phyloP scores from a whole-genome alignment of 805 yeast genomes.

The Yarrowia sp. region DNA sequence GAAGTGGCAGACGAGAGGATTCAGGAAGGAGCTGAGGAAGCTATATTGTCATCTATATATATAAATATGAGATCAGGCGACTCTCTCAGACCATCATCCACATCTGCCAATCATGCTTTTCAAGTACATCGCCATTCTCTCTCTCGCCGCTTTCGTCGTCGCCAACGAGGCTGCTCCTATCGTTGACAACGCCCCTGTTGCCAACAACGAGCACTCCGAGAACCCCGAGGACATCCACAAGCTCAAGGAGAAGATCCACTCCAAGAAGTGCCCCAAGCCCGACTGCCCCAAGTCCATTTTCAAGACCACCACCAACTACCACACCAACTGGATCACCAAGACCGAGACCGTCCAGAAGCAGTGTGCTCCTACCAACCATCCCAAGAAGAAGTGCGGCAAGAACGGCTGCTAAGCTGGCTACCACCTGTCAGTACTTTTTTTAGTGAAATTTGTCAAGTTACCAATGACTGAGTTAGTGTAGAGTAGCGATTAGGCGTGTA shows the following conservation, averaged over 20 bases:
- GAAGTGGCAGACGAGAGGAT: too few species aligned
- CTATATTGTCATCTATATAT: too few species aligned
- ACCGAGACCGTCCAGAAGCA: neutral
- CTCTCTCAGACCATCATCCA: neutral
- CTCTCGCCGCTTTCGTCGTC: constrained; percentile 15
- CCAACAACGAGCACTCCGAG: neutral
- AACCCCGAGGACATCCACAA: constrained; percentile 13
- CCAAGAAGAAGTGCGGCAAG: constrained; percentile 10
- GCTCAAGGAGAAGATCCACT: neutral
- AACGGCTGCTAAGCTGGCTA: neutral
- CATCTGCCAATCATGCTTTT: neutral
- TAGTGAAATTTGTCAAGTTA: neutral
- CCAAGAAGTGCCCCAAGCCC: constrained; percentile 6
- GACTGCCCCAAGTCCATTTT: neutral
- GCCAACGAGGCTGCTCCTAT: constrained; percentile 14
- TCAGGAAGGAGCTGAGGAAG: too few species aligned
- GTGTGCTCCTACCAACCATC: constrained; percentile 8
- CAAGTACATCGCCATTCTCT: constrained; percentile 10
- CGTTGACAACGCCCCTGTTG: neutral
- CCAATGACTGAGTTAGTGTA: too few species aligned
- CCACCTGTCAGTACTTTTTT: neutral
- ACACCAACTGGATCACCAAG: neutral
- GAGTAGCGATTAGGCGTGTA: too few species aligned
- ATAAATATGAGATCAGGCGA: neutral
- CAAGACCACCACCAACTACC: constrained; percentile 8